A percentile compares a stretch with the other conserved stretches of the same genome.
Conservation (phyloP, 441 rosid genomes). For the Dalechampia spathulata region DNA sequence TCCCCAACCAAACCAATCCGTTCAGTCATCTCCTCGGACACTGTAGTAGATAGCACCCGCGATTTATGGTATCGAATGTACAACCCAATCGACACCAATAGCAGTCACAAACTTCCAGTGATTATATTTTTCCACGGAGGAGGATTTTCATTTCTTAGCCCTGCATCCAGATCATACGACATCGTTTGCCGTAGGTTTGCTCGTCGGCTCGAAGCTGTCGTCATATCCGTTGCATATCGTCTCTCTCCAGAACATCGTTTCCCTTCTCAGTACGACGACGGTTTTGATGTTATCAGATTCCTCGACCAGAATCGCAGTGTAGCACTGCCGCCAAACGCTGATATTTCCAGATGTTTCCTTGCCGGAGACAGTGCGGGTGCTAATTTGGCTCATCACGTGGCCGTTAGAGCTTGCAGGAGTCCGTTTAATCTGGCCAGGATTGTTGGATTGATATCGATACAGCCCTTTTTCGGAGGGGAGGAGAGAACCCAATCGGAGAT, state of each 20-base stretch:
- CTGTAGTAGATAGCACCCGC: constrained; percentile 48
- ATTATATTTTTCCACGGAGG: constrained; percentile 82
- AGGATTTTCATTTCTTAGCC: constrained; percentile 58
- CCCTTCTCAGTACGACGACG: constrained; percentile 75
- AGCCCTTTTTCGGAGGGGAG: constrained; percentile 73
- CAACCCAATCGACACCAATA: constrained; percentile 25
- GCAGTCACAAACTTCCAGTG: constrained; percentile 35
- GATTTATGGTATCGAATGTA: constrained; percentile 70
- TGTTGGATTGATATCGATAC: constrained; percentile 53
- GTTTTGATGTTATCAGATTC: constrained; percentile 46
- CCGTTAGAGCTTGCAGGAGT: constrained; percentile 25
- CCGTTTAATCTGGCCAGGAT: constrained; percentile 22
- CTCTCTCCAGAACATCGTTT: constrained; percentile 60
- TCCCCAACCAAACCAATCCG: constrained; percentile 33
- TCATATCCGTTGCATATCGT: constrained; percentile 74
- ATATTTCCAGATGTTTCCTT: constrained; percentile 45
- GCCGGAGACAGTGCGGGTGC: constrained; percentile 82
- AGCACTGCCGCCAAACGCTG: constrained; percentile 41
- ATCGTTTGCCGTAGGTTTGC: constrained; percentile 57
- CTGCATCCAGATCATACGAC: constrained; percentile 42
- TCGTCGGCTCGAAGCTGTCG: constrained; percentile 34
- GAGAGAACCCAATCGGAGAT: constrained; percentile 65
- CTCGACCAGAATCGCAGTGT: constrained; percentile 26
- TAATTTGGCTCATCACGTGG: constrained; percentile 64
- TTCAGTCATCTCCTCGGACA: constrained; percentile 50